phyloP scores from a whole-genome alignment of 176 grass and related monocot species.

The Urochloa ruziziensis region DNA sequence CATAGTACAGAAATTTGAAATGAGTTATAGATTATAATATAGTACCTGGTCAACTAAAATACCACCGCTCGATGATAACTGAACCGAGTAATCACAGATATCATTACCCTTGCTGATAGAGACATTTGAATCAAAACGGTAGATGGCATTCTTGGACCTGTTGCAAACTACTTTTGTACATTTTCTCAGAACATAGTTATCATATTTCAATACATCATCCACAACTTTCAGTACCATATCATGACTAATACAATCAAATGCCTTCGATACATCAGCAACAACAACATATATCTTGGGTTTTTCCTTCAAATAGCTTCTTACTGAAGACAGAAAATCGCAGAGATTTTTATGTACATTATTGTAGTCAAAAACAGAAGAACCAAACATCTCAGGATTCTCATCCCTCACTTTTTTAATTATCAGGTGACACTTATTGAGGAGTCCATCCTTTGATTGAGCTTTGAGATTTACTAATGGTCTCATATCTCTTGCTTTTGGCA shows the following conservation, averaged over 20 bases:
- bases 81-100: slow-evolving; percentile 49
- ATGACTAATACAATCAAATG: slow-evolving; percentile 77
- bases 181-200: slow-evolving; percentile 63
- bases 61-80: slow-evolving; percentile 52
- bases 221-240: slow-evolving; percentile 67
- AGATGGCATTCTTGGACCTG: slow-evolving; percentile 32
- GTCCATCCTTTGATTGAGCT: slow-evolving; percentile 46
- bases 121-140: slow-evolving; percentile 46
- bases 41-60: slow-evolving; percentile 85
- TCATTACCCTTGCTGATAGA: slow-evolving; percentile 33
- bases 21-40: slow-evolving; percentile 12
- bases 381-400: slow-evolving; percentile 73
- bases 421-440: slow-evolving; percentile 48
- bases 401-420: slow-evolving; percentile 61
- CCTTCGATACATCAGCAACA: slow-evolving; percentile 90
- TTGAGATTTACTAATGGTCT: slow-evolving; percentile 74
- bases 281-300: slow-evolving; percentile 68
- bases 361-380: slow-evolving; percentile 93
- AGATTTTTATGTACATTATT: slow-evolving; percentile 67
- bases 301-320: slow-evolving; percentile 37
- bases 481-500: slow-evolving; percentile 70
- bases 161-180: slow-evolving; percentile 54
- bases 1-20: slow-evolving; percentile 15
- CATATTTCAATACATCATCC: slow-evolving; percentile 44
- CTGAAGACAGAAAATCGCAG: slow-evolving; percentile 50